Evolutionary conservation across 768 basidiomycete genomes (phyloP), one percentile per base, ranked within the genome.

Genomic region (Guyanaporus albipodus): DNA sequence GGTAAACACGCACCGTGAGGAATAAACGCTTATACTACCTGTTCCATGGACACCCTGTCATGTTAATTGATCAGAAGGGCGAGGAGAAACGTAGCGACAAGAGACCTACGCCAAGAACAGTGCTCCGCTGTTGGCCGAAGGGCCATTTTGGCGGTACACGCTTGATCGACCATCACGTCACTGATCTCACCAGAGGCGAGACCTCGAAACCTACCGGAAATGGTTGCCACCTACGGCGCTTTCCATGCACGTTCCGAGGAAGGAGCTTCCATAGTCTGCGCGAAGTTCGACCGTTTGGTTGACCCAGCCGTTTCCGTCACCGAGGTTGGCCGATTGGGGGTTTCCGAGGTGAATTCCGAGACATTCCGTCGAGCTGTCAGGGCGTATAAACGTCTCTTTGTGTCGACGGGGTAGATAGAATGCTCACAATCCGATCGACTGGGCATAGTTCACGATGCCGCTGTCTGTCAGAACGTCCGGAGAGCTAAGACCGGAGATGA

Each of bases 401-500:
- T 6, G 6, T 27, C 9, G 18, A 24, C 0, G 17, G 24, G 46
- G 26, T 7, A 10, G 15, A 4, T 4, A 41, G 32, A 14, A 2
- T 2, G 61, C 75, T 53, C 50, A 84, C 82, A 83, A 83, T n/a
- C 80, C 82, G 48, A 85, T 74, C 4, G 82, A 73, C 18, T 59
- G 68, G 1, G 79, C 82, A 57, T 72, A 85, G 54, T 80, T 82
- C 26, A 79, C 29, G 43, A 83, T 61, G 1, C 83, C 82, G 28
- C 61, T 52, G 46, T 79, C 70, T 1, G 75, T 80, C 42, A 84
- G 74, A 19, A 85, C 78, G 2, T 38, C 68, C 3, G 78, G 61
- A 5, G 80, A 82, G 50, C 82, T 85, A 34, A 76, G 59, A 1
- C 76, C 82, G 5, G 84, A 86, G 45, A 86, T 74, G 49, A 87